These are phyloP conservation scores for Detonula confervacea DNA, from an alignment of 352 stramenopile species.

Conservation along the genomic window DNA sequence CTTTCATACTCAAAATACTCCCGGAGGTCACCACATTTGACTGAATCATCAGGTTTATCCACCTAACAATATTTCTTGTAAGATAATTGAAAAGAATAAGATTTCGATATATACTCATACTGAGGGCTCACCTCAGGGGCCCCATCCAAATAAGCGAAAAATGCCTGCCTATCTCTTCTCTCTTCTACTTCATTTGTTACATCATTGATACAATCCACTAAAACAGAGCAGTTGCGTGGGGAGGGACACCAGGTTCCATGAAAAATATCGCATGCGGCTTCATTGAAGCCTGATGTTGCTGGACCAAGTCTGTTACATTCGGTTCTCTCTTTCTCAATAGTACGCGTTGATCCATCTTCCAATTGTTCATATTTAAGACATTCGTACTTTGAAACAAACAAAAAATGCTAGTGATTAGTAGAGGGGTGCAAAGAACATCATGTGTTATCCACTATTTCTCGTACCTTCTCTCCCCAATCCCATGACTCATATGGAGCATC, in stretches of 20 bases:
- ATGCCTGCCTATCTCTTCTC: constrained; percentile 10
- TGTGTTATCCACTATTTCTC: background rate
- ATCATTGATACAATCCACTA: constrained; percentile 19
- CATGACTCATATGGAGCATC: constrained; percentile 16
- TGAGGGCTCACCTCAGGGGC: too few relatives aligned
- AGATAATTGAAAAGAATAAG: too few relatives aligned
- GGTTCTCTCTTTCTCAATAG: constrained; percentile 11
- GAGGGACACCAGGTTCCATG: constrained; percentile 30
- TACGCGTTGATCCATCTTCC: background rate
- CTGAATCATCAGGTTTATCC: too few relatives aligned
- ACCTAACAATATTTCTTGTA: too few relatives aligned
- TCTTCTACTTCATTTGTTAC: background rate
- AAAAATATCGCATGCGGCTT: constrained; percentile 35
- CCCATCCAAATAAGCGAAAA: constrained; percentile 27
- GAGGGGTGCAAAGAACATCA: background rate
- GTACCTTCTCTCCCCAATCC: constrained; percentile 20
- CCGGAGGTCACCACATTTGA: too few relatives aligned
- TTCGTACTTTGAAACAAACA: too few relatives aligned
- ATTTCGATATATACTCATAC: too few relatives aligned
- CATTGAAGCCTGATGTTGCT: constrained; percentile 23
- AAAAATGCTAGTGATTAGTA: too few relatives aligned
- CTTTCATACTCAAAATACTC: too few relatives aligned
- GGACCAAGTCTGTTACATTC: constrained; percentile 23
- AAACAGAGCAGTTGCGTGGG: constrained; percentile 7
- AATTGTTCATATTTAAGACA: constrained; percentile 12